These are phyloP conservation scores for Rhizopus delemar DNA, from an alignment of 371 early-diverging fungal genomes.

Conservation along the genomic window DNA sequence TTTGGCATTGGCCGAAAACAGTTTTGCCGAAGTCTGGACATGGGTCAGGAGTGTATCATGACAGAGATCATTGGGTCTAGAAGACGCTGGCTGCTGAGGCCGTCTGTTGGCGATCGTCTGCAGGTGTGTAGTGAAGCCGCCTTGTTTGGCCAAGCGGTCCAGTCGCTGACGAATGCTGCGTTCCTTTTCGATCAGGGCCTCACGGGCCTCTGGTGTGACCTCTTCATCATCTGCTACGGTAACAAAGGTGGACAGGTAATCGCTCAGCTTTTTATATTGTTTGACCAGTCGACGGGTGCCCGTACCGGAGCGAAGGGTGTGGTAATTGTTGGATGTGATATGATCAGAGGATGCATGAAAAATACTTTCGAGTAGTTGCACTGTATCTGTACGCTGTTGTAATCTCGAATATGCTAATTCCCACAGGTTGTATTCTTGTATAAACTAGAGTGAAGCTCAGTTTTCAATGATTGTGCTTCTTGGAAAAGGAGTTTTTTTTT, in stretches of 20 bases:
- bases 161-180: conserved; percentile 46
- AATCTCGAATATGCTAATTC: conserved; percentile 29
- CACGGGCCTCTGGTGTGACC: conserved; percentile 52
- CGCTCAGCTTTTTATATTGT: conserved; percentile 44
- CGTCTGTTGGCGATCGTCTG: conserved; percentile 33
- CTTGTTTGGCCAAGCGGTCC: conserved; percentile 38
- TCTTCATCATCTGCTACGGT: conserved; percentile 52
- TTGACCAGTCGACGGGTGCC: conserved; percentile 34
- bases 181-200: conserved; percentile 45
- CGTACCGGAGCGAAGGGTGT: conserved; percentile 30
- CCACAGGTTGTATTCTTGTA: conserved; percentile 54
- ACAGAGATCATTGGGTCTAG: conserved; percentile 17
- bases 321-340: conserved; percentile 2
- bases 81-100: conserved; percentile 35
- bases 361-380: conserved; percentile 33
- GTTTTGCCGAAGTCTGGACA: conserved; percentile 41
- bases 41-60: conserved; percentile 43
- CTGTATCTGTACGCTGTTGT: conserved; percentile 11
- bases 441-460: conserved; percentile 27
- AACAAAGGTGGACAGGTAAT: conserved; percentile 61
- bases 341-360: conserved; percentile 15
- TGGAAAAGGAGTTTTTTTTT: neutral
- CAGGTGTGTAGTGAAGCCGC: conserved; percentile 45
- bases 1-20: conserved; percentile 44
- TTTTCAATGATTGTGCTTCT: neutral